These are phyloP conservation scores for Chlamydomonas applanata DNA, from an alignment of 139 green algal genomes.

Conservation along the genomic window DNA sequence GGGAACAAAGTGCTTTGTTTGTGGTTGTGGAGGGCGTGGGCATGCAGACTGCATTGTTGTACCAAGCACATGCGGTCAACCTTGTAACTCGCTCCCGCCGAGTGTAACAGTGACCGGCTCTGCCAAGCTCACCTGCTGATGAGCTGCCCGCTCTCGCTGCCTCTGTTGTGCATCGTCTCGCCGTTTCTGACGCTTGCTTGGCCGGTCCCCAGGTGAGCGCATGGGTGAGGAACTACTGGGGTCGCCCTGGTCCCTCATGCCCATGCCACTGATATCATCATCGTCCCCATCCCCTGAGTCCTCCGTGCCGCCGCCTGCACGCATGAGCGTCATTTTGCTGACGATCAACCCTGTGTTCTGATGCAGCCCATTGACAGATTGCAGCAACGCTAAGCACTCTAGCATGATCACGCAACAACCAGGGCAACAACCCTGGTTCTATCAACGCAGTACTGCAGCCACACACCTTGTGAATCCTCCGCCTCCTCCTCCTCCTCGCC, in stretches of 20 bases:
- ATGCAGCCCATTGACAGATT: too few relatives aligned
- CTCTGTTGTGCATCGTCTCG: too few relatives aligned
- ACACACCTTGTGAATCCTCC: conserved; percentile 6
- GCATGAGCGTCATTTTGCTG: not conserved
- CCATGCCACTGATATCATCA: not conserved
- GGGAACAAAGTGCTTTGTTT: not conserved
- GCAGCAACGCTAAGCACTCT: too few relatives aligned
- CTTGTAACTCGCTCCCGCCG: not conserved
- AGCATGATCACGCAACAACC: too few relatives aligned
- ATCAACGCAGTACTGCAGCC: not conserved
- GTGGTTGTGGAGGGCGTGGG: too few relatives aligned
- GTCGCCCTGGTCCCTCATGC: conserved; percentile 3
- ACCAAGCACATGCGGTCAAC: not conserved
- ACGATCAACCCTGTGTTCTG: too few relatives aligned
- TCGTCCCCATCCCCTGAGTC: not conserved
- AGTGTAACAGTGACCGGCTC: too few relatives aligned
- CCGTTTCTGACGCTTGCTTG: conserved; percentile 12
- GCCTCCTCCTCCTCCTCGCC: conserved; percentile 8
- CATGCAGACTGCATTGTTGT: too few relatives aligned
- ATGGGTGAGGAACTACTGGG: not conserved
- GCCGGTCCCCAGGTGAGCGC: not conserved
- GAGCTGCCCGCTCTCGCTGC: not conserved
- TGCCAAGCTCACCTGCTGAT: not conserved
- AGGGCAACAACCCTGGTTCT: not conserved
- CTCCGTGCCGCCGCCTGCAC: not conserved